Base-by-base conservation (phyloP, 768 basidiomycete species). In the Hygrophoropsis aurantiaca region DNA sequence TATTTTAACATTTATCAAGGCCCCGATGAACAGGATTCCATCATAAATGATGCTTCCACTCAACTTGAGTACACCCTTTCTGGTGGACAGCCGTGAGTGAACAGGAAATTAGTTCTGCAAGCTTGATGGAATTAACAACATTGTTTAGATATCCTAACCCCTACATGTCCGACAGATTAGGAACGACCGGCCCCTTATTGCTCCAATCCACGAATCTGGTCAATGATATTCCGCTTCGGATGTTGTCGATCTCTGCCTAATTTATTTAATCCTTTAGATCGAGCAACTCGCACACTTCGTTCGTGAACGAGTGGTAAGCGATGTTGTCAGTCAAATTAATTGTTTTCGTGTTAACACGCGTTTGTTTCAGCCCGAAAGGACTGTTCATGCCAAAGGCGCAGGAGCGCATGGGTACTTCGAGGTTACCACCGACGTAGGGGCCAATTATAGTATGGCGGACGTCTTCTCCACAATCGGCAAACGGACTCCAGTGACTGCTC, bases 401-500 rank as follows among this genome's bases (percentile, higher is more conserved):
- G 54, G 54, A 33, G 54, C 54, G 19, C 49, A 54, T 26, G 54
- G 52, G 8, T 54, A 46, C 42, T 56, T 56, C 25, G 54, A 54
- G 33, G 52, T 56, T 5, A 56, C 54, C n/a, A 56, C 54, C 23
- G 34, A 47, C 18, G 42, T 44, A 13, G 54, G 36, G 21, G 46
- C 49, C 27, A 56, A 56, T 27, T 47, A 56, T 33, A 50, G 48
- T n/a, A 54, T 56, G 49, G 52, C 54, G 3, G 43, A 36, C 16
- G 42, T 54, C 21, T 56, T 56, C 16, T 42, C 54, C 30, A 46
- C 48, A 8, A 23, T 56, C 5, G 54, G 54, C 24, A 56, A 56
- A 42, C 52, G 52, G 25, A 56, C 54, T 16, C 46, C 52, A 1
- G 42, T 56, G 26, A 54, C 54, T 16, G 54, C 11, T 6, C 71